These are phyloP conservation scores for Candida andamanensis DNA, from an alignment of 805 yeast genomes.

Conservation along the genomic window DNA sequence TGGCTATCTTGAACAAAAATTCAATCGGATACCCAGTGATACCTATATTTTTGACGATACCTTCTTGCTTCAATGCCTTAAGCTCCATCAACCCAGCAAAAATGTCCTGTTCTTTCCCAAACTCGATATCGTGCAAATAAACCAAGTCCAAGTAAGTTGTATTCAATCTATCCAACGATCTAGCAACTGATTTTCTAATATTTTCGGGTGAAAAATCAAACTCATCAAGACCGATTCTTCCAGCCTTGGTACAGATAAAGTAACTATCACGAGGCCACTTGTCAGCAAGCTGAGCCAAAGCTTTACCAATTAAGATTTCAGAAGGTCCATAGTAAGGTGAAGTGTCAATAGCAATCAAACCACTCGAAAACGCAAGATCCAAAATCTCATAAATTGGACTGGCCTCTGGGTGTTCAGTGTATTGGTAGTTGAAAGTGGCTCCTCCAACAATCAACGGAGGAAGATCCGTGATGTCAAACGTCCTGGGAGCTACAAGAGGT, in stretches of 20 bases:
- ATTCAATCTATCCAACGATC: constrained; percentile 63
- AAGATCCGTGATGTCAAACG: constrained; percentile 19
- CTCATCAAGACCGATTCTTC: constrained; percentile 60
- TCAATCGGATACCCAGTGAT: constrained; percentile 84
- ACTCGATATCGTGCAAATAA: constrained; percentile 87
- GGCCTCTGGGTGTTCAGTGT: constrained; percentile 60
- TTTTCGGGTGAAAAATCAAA: constrained; percentile 68
- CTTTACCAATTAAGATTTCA: constrained; percentile 68
- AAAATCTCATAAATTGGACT: constrained; percentile 58
- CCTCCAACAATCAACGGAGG: constrained; percentile 79
- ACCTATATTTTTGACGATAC: constrained; percentile 63
- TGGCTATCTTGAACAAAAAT: constrained; percentile 52
- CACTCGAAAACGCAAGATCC: constrained; percentile 54
- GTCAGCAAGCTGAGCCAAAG: constrained; percentile 30
- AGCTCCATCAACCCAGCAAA: constrained; percentile 61
- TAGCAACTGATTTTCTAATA: constrained; percentile 55
- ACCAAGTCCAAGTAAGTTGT: constrained; percentile 75
- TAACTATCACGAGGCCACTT: constrained; percentile 55
- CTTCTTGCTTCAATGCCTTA: constrained; percentile 55
- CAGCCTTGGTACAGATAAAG: constrained; percentile 80
- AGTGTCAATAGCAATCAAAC: constrained; percentile 78
- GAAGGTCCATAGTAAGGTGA: constrained; percentile 93
- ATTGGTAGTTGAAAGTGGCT: constrained; percentile 80
- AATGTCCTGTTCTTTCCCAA: constrained; percentile 51
- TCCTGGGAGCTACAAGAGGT: neutral